phyloP scores from a whole-genome alignment of 2,329 filamentous ascomycete genomes.

The Fusarium fracticaudum region DNA sequence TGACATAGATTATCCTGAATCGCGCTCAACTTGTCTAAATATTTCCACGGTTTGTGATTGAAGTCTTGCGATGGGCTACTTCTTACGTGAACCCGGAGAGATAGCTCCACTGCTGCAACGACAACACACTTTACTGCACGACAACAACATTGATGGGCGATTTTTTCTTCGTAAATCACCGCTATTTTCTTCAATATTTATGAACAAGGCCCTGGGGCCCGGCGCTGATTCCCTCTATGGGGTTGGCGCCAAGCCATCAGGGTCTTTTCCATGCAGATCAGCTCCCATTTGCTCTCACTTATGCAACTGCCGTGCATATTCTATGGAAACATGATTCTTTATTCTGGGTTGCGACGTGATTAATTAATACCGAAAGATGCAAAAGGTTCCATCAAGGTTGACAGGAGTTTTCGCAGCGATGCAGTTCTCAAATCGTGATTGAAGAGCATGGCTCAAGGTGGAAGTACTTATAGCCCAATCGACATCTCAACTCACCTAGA shows the following conservation, averaged over 20 bases:
- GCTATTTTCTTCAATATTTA: rapidly evolving
- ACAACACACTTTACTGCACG: background rate
- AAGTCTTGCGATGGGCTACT: background rate
- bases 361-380: rapidly evolving
- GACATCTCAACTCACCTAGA: background rate
- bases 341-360: too few relatives aligned
- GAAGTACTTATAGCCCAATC: background rate
- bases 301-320: background rate
- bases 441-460: too few relatives aligned
- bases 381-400: background rate
- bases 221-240: background rate
- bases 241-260: background rate
- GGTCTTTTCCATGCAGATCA: background rate
- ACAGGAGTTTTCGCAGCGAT: rapidly evolving
- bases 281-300: background rate
- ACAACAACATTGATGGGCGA: rapidly evolving
- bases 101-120: background rate
- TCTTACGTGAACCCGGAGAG: background rate
- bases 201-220: background rate
- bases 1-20: rapidly evolving
- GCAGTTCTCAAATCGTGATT: background rate
- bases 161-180: rapidly evolving
- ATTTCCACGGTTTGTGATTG: rapidly evolving
- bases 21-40: rapidly evolving
- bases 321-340: background rate